These are phyloP conservation scores for Blepharisma stoltei DNA, from an alignment of 73 alveolate genomes.

Conservation along the genomic window DNA sequence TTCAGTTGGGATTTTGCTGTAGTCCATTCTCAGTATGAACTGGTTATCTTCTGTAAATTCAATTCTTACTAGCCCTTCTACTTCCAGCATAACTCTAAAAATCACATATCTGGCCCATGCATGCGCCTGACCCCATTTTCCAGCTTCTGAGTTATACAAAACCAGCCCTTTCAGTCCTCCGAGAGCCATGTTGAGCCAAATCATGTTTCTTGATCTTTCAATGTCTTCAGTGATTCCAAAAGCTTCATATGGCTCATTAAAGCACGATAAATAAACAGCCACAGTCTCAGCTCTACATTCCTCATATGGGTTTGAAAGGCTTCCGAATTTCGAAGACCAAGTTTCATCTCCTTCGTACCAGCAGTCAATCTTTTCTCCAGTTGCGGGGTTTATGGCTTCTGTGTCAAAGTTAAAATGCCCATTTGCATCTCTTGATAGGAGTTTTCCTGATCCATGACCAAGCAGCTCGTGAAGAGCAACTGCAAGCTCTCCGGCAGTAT, in stretches of 20 bases:
- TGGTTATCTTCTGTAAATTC: slow-evolving; percentile 29
- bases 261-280: slow-evolving; percentile 82
- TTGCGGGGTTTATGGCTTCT: slow-evolving; percentile 80
- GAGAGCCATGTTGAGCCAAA: slow-evolving; percentile 68
- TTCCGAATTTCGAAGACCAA: slow-evolving; percentile 89
- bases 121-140: slow-evolving; percentile 85
- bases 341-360: slow-evolving; percentile 81
- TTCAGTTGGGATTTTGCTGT: slow-evolving; percentile 5
- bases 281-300: slow-evolving; percentile 95
- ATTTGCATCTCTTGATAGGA: slow-evolving; percentile 65
- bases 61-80: slow-evolving; percentile 14
- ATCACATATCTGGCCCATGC: slow-evolving; percentile 65
- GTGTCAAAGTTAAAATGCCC: slow-evolving; percentile 72
- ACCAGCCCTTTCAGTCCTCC: slow-evolving; percentile 66
- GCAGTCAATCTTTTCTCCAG: slow-evolving; percentile 70
- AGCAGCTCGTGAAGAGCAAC: slow-evolving; percentile 91
- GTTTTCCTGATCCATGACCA: slow-evolving; percentile 94
- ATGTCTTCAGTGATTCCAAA: slow-evolving; percentile 61
- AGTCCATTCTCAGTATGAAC: slow-evolving; percentile 10
- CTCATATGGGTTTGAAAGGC: slow-evolving; percentile 76
- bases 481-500: slow-evolving; percentile 56
- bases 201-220: slow-evolving; percentile 61
- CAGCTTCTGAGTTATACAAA: slow-evolving; percentile 59
- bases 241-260: slow-evolving; percentile 71
- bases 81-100: slow-evolving; percentile 41